These are phyloP conservation scores for Cynara cardunculus DNA, from an alignment of 129 eudicot species.

Conservation along the genomic window DNA sequence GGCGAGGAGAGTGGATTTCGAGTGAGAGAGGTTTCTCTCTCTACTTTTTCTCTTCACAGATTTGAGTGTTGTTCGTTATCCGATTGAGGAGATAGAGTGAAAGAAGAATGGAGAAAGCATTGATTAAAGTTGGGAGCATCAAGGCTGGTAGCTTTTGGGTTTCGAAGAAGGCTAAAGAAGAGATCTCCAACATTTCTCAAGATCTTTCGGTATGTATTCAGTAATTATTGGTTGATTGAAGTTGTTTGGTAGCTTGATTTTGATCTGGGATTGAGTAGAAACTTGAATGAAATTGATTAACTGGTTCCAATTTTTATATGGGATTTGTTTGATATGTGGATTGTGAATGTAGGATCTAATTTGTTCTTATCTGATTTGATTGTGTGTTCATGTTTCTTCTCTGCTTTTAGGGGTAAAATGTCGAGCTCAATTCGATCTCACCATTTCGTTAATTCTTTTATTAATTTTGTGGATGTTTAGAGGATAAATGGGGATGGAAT, in stretches of 20 bases:
- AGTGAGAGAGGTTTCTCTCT: slow-evolving; percentile 5
- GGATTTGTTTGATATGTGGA: background rate
- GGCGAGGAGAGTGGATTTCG: background rate
- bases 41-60: background rate
- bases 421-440: background rate
- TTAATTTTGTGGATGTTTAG: background rate
- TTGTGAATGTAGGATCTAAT: slow-evolving; percentile 20
- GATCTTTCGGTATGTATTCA: slow-evolving; percentile 60
- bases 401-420: background rate
- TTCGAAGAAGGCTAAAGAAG: slow-evolving; percentile 81
- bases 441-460: background rate
- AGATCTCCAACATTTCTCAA: slow-evolving; percentile 72
- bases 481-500: background rate
- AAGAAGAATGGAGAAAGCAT: slow-evolving; percentile 62
- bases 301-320: background rate
- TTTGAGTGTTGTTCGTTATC: background rate
- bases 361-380: background rate
- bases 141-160: slow-evolving; percentile 80
- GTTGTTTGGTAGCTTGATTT: background rate
- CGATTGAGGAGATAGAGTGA: background rate
- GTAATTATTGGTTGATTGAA: background rate
- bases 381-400: background rate
- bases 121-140: slow-evolving; percentile 70
- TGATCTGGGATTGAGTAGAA: slow-evolving; percentile 3
- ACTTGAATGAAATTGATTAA: background rate